A percentile compares a stretch with the other conserved stretches of the same genome.
Conservation (phyloP, 441 rosid genomes). For the Erodium moschatum region DNA sequence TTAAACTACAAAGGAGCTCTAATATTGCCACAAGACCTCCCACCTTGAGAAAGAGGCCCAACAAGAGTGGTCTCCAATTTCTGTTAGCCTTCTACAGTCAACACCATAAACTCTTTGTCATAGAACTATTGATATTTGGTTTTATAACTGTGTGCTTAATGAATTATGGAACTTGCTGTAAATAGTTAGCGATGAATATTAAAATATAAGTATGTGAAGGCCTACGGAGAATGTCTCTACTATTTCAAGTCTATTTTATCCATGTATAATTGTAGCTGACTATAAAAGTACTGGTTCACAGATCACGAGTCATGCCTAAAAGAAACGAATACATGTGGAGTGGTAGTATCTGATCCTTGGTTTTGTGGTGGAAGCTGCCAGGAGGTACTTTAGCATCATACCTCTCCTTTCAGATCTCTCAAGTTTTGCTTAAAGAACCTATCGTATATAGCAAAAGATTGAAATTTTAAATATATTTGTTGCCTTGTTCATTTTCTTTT, state of each 20-base stretch:
- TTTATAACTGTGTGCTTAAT: too few species aligned
- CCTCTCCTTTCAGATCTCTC: not conserved
- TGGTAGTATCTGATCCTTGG: slow-evolving; percentile 6
- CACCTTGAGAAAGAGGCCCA: too few species aligned
- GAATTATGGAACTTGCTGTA: too few species aligned
- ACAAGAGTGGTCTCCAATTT: not conserved
- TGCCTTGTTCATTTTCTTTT: not conserved
- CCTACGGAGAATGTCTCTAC: not conserved
- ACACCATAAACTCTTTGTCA: not conserved
- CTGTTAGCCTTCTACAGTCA: not conserved
- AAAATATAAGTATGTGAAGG: too few species aligned
- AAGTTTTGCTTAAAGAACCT: not conserved
- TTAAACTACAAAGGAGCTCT: too few species aligned
- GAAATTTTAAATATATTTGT: not conserved
- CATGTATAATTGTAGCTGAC: not conserved
- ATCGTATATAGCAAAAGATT: not conserved
- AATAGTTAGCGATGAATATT: too few species aligned
- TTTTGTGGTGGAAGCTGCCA: slow-evolving; percentile 2
- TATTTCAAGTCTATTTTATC: not conserved
- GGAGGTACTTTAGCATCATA: slow-evolving; percentile 6
- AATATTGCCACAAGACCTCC: too few species aligned
- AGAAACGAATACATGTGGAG: slow-evolving; percentile 3
- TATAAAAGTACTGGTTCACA: not conserved
- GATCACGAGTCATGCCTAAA: slow-evolving; percentile 6
- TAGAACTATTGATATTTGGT: too few species aligned